Conservation (phyloP, 2,329 filamentous ascomycete species). For the Macrophomina pseudophaseolina region DNA sequence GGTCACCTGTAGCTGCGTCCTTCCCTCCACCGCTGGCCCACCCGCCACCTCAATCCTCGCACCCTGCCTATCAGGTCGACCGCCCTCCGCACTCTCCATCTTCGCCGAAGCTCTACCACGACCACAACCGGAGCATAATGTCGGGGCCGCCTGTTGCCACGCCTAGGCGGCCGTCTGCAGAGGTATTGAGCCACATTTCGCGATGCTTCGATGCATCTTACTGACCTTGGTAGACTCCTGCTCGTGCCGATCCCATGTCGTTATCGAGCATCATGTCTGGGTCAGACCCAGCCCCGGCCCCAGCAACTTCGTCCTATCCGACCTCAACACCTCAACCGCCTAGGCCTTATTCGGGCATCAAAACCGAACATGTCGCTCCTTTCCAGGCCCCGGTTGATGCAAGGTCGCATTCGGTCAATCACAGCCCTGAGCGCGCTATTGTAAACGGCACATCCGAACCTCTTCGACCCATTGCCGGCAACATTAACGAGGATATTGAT, state of each 20-base stretch:
- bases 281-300: constrained; percentile 65
- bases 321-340: constrained; percentile 13
- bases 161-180: constrained; percentile 40
- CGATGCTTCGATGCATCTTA: constrained; percentile 33
- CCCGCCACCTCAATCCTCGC: constrained; percentile 45
- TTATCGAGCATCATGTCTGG: constrained; percentile 93
- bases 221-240: constrained; percentile 63
- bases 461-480: constrained; percentile 16
- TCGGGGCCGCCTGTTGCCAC: constrained; percentile 43
- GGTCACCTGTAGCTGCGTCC: constrained; percentile 40
- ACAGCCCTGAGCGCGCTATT: constrained; percentile 10
- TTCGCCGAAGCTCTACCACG: constrained; percentile 43
- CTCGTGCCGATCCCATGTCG: constrained; percentile 86
- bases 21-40: constrained; percentile 43
- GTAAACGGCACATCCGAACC: constrained; percentile 21
- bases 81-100: constrained; percentile 45
- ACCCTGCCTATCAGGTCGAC: constrained; percentile 40
- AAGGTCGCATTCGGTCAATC: constrained; percentile 3
- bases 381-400: constrained; percentile 9
- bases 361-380: constrained; percentile 2
- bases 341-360: constrained; percentile 2
- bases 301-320: constrained; percentile 39
- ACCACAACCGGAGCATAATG: constrained; percentile 28
- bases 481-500: constrained; percentile 36
- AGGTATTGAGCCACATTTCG: constrained; percentile 34